phyloP scores from a whole-genome alignment of 768 basidiomycete genomes.

The Amanita brunnescens region DNA sequence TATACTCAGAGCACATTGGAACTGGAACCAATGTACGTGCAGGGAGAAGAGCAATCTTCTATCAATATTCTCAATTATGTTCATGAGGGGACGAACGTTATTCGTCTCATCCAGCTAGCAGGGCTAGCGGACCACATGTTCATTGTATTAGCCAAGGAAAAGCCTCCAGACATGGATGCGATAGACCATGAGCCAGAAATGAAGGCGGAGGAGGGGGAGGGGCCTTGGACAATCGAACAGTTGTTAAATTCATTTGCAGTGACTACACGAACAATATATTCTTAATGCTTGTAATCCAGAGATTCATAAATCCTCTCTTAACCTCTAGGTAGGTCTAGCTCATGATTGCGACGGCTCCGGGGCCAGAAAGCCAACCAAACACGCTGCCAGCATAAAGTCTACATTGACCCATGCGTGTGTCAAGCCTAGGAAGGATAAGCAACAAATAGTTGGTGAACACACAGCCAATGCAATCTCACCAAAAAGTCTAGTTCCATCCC shows the following conservation, averaged over 20 bases:
- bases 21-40: neutral
- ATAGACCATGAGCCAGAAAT: neutral
- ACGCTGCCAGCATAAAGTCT: slow-evolving; percentile 93
- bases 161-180: slow-evolving; percentile 1
- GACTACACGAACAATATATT: slow-evolving; percentile 2
- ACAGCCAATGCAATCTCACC: slow-evolving; percentile 39
- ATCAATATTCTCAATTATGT: slow-evolving; percentile 35
- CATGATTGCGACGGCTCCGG: slow-evolving; percentile 40
- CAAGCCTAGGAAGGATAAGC: slow-evolving; percentile 38
- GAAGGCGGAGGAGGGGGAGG: neutral
- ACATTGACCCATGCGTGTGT: slow-evolving; percentile 97
- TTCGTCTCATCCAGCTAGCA: slow-evolving; percentile 43
- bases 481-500: slow-evolving; percentile 92
- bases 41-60: slow-evolving; percentile 20
- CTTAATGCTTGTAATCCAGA: neutral
- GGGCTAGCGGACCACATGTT: slow-evolving; percentile 34
- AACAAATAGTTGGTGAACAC: neutral
- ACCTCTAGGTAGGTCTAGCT: neutral
- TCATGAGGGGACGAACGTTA: slow-evolving; percentile 33
- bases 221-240: neutral
- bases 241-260: neutral
- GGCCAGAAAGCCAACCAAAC: slow-evolving; percentile 85
- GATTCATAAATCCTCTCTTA: too few relatives aligned
- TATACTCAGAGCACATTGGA: neutral
- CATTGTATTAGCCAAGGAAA: slow-evolving; percentile 27